These are phyloP conservation scores for Cystobasidium slooffiae DNA, from an alignment of 1,284 basidiomycete genomes.

Conservation along the genomic window DNA sequence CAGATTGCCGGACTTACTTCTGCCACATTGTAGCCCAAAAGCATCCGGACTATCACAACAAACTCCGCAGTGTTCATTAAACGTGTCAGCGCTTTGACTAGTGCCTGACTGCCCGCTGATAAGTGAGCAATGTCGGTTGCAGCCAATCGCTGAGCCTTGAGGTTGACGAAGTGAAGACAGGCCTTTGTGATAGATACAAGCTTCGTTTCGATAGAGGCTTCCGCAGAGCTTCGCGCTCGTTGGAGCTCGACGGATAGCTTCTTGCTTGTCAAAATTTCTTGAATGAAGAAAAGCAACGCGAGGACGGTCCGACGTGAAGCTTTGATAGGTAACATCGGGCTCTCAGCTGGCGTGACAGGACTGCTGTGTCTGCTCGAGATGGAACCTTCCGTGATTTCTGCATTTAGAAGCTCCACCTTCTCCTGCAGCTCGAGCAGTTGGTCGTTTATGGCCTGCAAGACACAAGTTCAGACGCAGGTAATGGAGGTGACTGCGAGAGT, in stretches of 20 bases:
- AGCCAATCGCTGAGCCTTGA: not conserved
- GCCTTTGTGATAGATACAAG: slow-evolving; percentile 46
- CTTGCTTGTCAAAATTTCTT: slow-evolving; percentile 46
- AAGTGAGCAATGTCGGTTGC: not conserved
- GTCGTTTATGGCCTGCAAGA: slow-evolving; percentile 14
- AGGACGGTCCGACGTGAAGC: slow-evolving; percentile 24
- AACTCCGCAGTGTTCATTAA: slow-evolving; percentile 3
- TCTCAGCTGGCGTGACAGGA: slow-evolving; percentile 62
- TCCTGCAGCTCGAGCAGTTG: slow-evolving; percentile 56
- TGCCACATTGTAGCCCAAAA: not conserved
- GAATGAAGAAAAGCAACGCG: slow-evolving; percentile 40
- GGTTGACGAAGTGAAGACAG: slow-evolving; percentile 36
- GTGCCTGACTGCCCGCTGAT: not conserved
- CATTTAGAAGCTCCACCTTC: slow-evolving; percentile 69
- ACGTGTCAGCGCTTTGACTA: not conserved
- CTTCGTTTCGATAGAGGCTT: slow-evolving; percentile 23
- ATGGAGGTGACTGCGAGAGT: too few species aligned
- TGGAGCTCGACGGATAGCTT: slow-evolving; percentile 50
- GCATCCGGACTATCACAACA: not conserved
- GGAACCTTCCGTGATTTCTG: slow-evolving; percentile 68
- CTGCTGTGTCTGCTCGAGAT: slow-evolving; percentile 62
- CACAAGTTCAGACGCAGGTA: not conserved
- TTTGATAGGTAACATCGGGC: slow-evolving; percentile 29
- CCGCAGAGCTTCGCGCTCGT: slow-evolving; percentile 42
- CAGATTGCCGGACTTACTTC: slow-evolving; percentile 1